These are phyloP conservation scores for Nosema muscidifuracis DNA, from an alignment of 371 early-diverging fungal species.

Conservation along the genomic window DNA sequence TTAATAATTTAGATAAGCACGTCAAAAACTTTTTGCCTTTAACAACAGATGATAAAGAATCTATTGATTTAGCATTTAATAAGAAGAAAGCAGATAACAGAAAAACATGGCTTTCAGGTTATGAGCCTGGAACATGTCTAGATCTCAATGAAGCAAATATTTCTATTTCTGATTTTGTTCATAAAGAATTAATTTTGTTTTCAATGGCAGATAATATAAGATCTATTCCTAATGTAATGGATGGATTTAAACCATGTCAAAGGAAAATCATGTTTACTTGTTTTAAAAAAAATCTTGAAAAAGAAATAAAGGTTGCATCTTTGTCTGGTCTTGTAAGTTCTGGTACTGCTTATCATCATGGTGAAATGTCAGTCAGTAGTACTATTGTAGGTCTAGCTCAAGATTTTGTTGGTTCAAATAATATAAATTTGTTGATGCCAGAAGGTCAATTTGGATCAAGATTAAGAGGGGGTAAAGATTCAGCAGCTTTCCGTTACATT, in stretches of 20 bases:
- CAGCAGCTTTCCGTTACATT: slow-evolving; percentile 93
- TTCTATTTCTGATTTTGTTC: slow-evolving; percentile 83
- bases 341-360: slow-evolving; percentile 92
- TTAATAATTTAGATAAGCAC: slow-evolving; percentile 72
- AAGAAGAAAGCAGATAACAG: slow-evolving; percentile 88
- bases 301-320: slow-evolving; percentile 89
- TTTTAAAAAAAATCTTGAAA: slow-evolving; percentile 73
- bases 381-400: slow-evolving; percentile 94
- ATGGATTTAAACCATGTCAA: slow-evolving; percentile 97
- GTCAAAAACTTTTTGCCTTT: slow-evolving; percentile 73
- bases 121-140: slow-evolving; percentile 82
- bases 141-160: slow-evolving; percentile 75
- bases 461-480: slow-evolving; percentile 87
- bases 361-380: slow-evolving; percentile 76
- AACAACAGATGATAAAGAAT: slow-evolving; percentile 68
- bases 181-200: slow-evolving; percentile 90
- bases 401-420: slow-evolving; percentile 89
- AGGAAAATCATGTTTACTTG: slow-evolving; percentile 88
- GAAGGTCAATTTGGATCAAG: slow-evolving; percentile 93
- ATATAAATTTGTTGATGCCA: slow-evolving; percentile 81
- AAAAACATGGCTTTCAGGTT: slow-evolving; percentile 84
- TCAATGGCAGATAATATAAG: slow-evolving; percentile 91
- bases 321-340: slow-evolving; percentile 86
- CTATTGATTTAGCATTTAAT: slow-evolving; percentile 93
- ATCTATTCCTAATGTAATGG: slow-evolving; percentile 90